phyloP scores from a whole-genome alignment of 768 basidiomycete species.

The Psilocybe cubensis region DNA sequence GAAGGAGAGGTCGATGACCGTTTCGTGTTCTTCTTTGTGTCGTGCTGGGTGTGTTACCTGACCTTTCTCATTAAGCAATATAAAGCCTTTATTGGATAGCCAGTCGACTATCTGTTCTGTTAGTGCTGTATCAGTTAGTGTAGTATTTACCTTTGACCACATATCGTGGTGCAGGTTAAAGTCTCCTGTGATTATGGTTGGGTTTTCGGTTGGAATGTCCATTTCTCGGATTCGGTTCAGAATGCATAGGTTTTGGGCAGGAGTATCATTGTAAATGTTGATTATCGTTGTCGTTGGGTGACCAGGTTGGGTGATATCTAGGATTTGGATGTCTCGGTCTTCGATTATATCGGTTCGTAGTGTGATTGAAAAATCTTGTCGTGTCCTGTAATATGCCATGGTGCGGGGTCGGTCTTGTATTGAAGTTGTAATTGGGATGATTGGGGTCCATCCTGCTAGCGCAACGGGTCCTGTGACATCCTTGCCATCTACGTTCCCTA shows the following conservation, averaged over 20 bases:
- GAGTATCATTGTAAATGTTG: constrained; percentile 30
- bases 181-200: background rate
- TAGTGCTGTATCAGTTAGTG: too few species aligned
- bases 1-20: too few species aligned
- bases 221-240: constrained; percentile 1
- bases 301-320: constrained; percentile 22
- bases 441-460: background rate
- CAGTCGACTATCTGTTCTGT: too few species aligned
- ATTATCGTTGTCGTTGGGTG: constrained; percentile 18
- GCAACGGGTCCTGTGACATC: constrained; percentile 4
- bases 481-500: constrained; percentile 15
- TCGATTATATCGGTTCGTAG: constrained; percentile 24
- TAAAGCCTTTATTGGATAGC: too few species aligned
- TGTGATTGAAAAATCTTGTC: constrained; percentile 23
- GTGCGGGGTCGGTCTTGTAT: constrained; percentile 14
- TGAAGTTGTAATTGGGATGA: background rate
- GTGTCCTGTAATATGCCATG: constrained; percentile 19
- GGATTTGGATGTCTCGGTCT: constrained; percentile 25
- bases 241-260: background rate
- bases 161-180: too few species aligned
- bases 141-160: too few species aligned
- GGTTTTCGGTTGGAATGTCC: background rate
- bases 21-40: too few species aligned
- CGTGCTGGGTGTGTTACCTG: too few species aligned
- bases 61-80: too few species aligned